Base-by-base conservation (phyloP, 805 yeast species). In the Candida maesae region DNA sequence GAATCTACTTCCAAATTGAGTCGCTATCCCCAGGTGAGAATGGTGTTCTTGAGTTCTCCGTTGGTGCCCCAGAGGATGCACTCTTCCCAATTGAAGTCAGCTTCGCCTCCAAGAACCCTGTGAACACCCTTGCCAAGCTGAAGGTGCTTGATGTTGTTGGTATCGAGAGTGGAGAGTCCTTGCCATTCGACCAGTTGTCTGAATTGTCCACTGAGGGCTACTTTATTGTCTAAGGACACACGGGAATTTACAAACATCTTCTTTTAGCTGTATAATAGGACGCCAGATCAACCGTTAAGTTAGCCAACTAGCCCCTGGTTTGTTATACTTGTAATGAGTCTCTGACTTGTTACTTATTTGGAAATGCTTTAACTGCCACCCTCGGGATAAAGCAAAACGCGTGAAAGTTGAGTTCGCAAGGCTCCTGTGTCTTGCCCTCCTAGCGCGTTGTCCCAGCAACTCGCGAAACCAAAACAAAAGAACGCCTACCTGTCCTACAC, bases 1-100 rank as follows among this genome's bases (percentile, higher is more conserved):
- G 95, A 19, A 65, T 85, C 35, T 68, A 78, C 29, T 79, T 95
- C 67, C 73, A 74, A 40, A 67, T 90, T 36, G 77, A 74, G 13
- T 65, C 68, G 29, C 66, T 88, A 33, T 60, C 70, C 21, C 63
- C 76, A 8, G 78, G 74, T 31, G 59, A 75, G 5, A 69, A 74
- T 19, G 96, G 90, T 33, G 79, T 86, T 33, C 81, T 93, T 61
- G 95, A 86, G 60, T 81, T 93, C 59, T 62, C 81, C 8, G 78
- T 87, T 44, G 83, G 81, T 50, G 84, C 81, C 2, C 78, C 76
- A 49, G 97, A 91, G 63, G 95, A 89, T 47, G 73, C 78, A 11
- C 69, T 91, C 55, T 91, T 89, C 84, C 99, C 99, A 46, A 78
- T 91, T 71, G 79, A 79, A 54, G 75, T 89, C 29, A 64, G 70